Evolutionary conservation across 2,329 filamentous ascomycete species (phyloP), one percentile per base, ranked within the genome.

Genomic region (Juglanconis oblonga): DNA sequence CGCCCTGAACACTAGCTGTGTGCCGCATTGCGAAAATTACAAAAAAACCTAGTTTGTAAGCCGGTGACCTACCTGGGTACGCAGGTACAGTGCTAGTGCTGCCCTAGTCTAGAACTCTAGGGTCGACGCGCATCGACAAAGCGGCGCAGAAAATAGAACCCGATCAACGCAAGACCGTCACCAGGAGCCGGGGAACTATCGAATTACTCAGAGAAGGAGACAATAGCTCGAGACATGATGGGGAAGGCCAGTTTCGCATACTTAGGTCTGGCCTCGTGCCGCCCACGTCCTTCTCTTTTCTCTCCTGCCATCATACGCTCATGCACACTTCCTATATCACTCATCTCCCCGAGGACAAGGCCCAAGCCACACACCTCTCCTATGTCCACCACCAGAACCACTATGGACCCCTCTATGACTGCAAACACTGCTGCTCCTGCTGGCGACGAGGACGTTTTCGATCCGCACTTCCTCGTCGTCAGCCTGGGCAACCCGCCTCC

Each of bases 401-500:
- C 10, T 38, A 54, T 45, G 29, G 31, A 24, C 24, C 24, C 54
- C 11, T 31, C 42, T 32, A 35, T 17, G 6, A 14, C 53, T 40
- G 47, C 31, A 40, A 54, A 40, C 36, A 14, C 33, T 42, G 7
- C 32, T 5, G 40, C 50, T 36, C 29, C 58, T 33, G 11, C 53
- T 7, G 17, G 33, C 24, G 33, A 55, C 8, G 47, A 47, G n/a
- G 14, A 10, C 24, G 65, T 67, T 64, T 67, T 66, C 31, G 65
- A 67, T n/a, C 71, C 77, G 50, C 83, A 81, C 44, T 85, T 96
- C 67, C 85, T 98, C 59, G 81, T 98, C 68, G 84, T 92, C 77
- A 95, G 91, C 64, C 83, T 99, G 64, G 95, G 95, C 66, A 98
- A 98, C 68, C 92, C 90, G 6, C 79, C 83, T 6, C 78, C 86